Base-by-base conservation (phyloP, 164 flowering plant species). In the Aristolochia californica region DNA sequence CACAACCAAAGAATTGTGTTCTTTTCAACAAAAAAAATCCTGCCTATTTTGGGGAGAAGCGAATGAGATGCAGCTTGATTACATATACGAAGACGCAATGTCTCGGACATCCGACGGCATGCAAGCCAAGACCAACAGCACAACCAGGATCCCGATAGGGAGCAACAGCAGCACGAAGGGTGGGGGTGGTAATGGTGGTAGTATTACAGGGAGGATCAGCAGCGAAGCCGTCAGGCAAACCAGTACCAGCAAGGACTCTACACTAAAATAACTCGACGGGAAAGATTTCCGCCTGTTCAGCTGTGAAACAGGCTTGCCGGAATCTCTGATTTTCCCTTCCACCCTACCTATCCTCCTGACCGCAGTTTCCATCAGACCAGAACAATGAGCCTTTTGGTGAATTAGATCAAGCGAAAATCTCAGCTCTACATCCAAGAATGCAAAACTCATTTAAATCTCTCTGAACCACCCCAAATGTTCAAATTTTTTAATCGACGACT, bases 171-270 rank as follows among this genome's bases (percentile, higher is more conserved):
- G 63, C 88, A 90, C 50, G 65, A 80, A 75, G 0, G 97, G 97
- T 5, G 97, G 97, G 4, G 95, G 97, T 4, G 97, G 95, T 81
- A 90, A 72, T 30, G 95, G 95, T 13, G 95, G 97, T 11, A 90
- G 71, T 7, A 90, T 66, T 58, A 90, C 53, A 13, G 97, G 97
- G 45, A 90, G 82, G 5, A 90, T 65, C 68, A 90, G 64, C 74
- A 90, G 50, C 0, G 87, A 83, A 5, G 83, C 88, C 0, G 95
- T 78, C 2, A 87, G 76, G 38, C 81, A 78, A 2, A 78, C 12
- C 13, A 90, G 81, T 63, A 83, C 53, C 28, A 80, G 58, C 72
- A 83, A 43, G 21, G 91, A 82, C 52, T 84, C 86, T 64, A 78
- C 43, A 53, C 88, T 76, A 75, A 78, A 88, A 58, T 78, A 79